Evolutionary conservation across 176 grass and related monocot species (phyloP), one percentile per base, ranked within the genome.

Genomic region (Phyllostachys edulis): DNA sequence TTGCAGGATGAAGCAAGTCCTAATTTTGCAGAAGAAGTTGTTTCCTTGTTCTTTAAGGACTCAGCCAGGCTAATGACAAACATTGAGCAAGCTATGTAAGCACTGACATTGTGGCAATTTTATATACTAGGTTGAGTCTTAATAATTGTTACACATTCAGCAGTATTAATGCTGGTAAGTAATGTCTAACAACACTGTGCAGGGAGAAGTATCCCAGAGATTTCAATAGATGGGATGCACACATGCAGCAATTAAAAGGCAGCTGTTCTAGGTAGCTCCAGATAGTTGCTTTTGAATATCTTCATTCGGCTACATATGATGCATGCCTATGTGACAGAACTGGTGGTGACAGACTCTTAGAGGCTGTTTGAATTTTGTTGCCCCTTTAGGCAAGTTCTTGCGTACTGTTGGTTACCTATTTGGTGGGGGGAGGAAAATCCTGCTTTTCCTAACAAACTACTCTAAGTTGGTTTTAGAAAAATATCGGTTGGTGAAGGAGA

Each of bases 21-120:
- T 59, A 91, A 98, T 81, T 98, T 95, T 88, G 80, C 89, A 14
- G 90, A 95, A 80, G 95, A 98, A 86, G 95, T 98, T 61, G 95
- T 90, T 67, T 88, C 89, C 55, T 90, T 93, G 87, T 98, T 95
- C 69, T 91, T 95, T 61, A 93, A 88, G 85, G 93, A 98, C 70
- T 98, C 92, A 54, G 32, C 91, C 2, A 87, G 95, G 61, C 62
- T 91, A 84, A 85, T 93, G 40, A 15, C 89, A 71, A 98, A 95
- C 64, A 90, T 95, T 77, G 95, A 91, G 85, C 96, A 91, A 89
- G 89, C 91, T 77, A 74, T 98, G 96, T 95, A 86, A 89, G 89
- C 82, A 61, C 29, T 62, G 38, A 36, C 24, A 39, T 44, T 89
- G 42, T 61, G 37, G 29, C 34, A 26, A 54, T 89, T 73, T 62